Base-by-base conservation (phyloP, 768 basidiomycete species). In the Grammothele lineata region DNA sequence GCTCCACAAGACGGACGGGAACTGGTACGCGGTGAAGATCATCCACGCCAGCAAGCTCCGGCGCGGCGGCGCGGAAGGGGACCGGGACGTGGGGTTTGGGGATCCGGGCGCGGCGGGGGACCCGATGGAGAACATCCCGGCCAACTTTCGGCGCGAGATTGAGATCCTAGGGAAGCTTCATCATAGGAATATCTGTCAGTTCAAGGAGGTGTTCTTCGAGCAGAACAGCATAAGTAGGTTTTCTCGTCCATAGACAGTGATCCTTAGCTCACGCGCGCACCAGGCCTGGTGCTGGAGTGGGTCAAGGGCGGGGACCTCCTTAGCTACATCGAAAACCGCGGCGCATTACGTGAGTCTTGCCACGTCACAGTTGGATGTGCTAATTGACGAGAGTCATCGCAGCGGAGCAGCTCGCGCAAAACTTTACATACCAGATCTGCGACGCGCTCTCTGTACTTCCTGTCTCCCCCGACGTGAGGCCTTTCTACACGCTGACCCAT, bases 241-340 rank as follows among this genome's bases (percentile, higher is more conserved):
- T n/a, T 30, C 27, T 14, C 8, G 35, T 17, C 18, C 15, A n/a
- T 8, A 36, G 6, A 36, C 35, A 6, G 7, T 7, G 15, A 9
- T 7, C 8, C 7, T 30, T 14, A n/a, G 35, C 35, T 36, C 15
- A 36, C 7, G 6, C 40, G 11, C 4, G 62, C 59, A n/a, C 64
- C 39, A 88, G 86, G 81, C 61, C 72, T 94, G 25, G 89, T 94
- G 2, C 67, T 93, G 45, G 92, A 95, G 62, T 78, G 80, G 45
- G 76, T 95, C 12, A 80, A 84, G 22, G 94, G 94, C 10, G 94
- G 92, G 0, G 92, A 96, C 61, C 71, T 97, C 11, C 71, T 93
- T 17, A 86, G 89, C 48, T 80, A 78, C 53, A 90, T 94, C 47
- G 33, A 34, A 30, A 23, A 4, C 18, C 15, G 26, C 19, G 25